Percentiles rank a stretch among this genome's conserved stretches.
These are phyloP conservation scores for Avena sativa DNA, from an alignment of 176 grass and related monocot genomes.

Conservation along the genomic window DNA sequence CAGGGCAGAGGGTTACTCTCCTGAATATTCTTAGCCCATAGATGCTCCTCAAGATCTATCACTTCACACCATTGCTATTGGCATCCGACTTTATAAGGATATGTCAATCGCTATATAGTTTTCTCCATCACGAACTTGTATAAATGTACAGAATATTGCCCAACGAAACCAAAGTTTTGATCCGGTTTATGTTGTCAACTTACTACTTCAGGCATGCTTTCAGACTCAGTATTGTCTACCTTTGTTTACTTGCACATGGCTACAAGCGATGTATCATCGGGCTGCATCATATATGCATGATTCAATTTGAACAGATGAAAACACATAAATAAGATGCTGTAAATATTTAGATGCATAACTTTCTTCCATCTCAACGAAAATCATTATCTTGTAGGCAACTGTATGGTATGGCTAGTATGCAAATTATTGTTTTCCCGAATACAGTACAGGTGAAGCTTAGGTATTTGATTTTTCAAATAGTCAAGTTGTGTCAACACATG, in stretches of 20 bases:
- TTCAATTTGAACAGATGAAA: constrained; percentile 14
- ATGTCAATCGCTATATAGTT: background rate
- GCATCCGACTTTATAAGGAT: constrained; percentile 51
- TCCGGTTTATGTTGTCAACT: constrained; percentile 13
- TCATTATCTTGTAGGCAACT: background rate
- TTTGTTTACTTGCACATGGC: constrained; percentile 6
- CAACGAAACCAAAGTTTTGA: constrained; percentile 47
- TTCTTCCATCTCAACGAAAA: background rate
- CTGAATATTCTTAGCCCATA: constrained; percentile 54
- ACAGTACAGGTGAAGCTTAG: background rate
- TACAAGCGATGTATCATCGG: background rate
- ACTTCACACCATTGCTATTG: constrained; percentile 37
- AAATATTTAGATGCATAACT: constrained; percentile 1
- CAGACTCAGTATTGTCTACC: background rate
- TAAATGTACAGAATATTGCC: constrained; percentile 32
- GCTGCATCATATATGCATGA: constrained; percentile 2
- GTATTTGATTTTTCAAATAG: constrained; percentile 23
- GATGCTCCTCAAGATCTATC: constrained; percentile 19
- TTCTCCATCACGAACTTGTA: constrained; percentile 16
- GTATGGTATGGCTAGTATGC: background rate
- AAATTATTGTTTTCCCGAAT: background rate
- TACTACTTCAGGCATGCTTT: constrained; percentile 14
- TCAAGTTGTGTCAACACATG: background rate
- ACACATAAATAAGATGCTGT: constrained; percentile 17
- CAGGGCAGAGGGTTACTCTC: constrained; percentile 60